A percentile compares a stretch with the other conserved stretches of the same genome.
Evolutionary conservation across 352 stramenopile genomes (phyloP).

Genomic region (Phytopythium mirpurense): DNA sequence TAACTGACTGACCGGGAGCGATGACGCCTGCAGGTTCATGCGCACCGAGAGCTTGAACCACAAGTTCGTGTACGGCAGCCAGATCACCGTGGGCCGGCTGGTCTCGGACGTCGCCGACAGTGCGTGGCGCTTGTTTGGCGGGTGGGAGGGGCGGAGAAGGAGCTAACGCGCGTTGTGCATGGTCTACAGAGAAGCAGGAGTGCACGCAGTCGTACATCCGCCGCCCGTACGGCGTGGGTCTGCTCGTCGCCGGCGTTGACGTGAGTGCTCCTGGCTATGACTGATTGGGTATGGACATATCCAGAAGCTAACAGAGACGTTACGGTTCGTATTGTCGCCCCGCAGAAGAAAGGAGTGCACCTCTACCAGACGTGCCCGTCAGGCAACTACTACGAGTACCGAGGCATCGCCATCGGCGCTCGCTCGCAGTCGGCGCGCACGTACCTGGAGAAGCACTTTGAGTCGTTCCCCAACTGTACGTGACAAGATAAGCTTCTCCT

Average conservation of each 20-base stretch:
- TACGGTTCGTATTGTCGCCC: slow-evolving; percentile 9
- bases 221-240: slow-evolving; percentile 97
- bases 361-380: slow-evolving; percentile 98
- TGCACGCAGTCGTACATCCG: slow-evolving; percentile 99
- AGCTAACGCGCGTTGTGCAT: not conserved
- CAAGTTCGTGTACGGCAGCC: slow-evolving; percentile 98
- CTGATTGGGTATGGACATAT: not conserved
- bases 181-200: slow-evolving; percentile 89
- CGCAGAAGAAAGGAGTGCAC: slow-evolving; percentile 95
- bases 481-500: slow-evolving; percentile 10
- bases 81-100: slow-evolving; percentile 92
- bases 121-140: slow-evolving; percentile 6
- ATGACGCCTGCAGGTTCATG: slow-evolving; percentile 80
- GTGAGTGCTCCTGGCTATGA: slow-evolving; percentile 38
- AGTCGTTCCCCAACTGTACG: slow-evolving; percentile 87
- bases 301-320: not conserved
- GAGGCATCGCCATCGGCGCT: slow-evolving; percentile 96
- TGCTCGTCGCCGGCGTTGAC: slow-evolving; percentile 92
- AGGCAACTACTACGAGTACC: slow-evolving; percentile 99
- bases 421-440: slow-evolving; percentile 96
- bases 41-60: slow-evolving; percentile 98
- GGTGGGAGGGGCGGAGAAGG: not conserved
- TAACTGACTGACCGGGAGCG: no score
- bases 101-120: slow-evolving; percentile 97
- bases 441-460: slow-evolving; percentile 99